A percentile compares a stretch with the other conserved stretches of the same genome.
phyloP scores from a whole-genome alignment of 805 yeast species.

The Candida insectorum region DNA sequence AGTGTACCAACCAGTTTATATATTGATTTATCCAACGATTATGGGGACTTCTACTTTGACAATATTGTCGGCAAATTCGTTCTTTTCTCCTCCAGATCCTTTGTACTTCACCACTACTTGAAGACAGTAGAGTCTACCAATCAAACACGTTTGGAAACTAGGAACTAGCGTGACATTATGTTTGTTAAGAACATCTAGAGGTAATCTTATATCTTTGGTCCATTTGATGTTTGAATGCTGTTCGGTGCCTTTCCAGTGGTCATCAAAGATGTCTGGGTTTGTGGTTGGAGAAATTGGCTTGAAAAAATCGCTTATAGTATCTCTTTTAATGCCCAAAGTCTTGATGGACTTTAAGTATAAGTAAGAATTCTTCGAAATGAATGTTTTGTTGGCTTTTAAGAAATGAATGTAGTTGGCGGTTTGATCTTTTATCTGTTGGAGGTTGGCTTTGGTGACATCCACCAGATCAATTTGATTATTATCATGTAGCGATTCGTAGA shows the following conservation, averaged over 20 bases:
- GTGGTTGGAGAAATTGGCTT: constrained; percentile 22
- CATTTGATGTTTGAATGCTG: constrained; percentile 15
- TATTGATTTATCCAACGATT: constrained; percentile 28
- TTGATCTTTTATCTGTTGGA: constrained; percentile 32
- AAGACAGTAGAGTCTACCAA: constrained; percentile 56
- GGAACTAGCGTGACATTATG: constrained; percentile 54
- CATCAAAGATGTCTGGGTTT: constrained; percentile 21
- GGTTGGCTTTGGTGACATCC: constrained; percentile 29
- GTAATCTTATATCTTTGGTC: constrained; percentile 34
- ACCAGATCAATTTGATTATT: constrained; percentile 21
- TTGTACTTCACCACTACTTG: constrained; percentile 45
- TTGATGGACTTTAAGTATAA: constrained; percentile 37
- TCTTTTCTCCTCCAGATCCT: constrained; percentile 35
- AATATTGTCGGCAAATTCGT: constrained; percentile 28
- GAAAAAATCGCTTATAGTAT: constrained; percentile 36
- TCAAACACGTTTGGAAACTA: constrained; percentile 58
- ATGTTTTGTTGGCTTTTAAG: constrained; percentile 30
- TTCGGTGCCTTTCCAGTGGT: constrained; percentile 28
- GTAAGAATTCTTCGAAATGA: constrained; percentile 29
- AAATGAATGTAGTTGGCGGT: constrained; percentile 31
- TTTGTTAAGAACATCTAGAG: constrained; percentile 40
- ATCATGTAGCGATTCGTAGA: constrained; percentile 22
- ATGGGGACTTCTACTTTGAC: constrained; percentile 35
- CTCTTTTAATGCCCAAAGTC: constrained; percentile 37
- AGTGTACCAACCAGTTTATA: too few relatives aligned